A percentile compares a stretch with the other conserved stretches of the same genome.
phyloP scores from a whole-genome alignment of 1,284 basidiomycete genomes.

The Dichomitus squalens region DNA sequence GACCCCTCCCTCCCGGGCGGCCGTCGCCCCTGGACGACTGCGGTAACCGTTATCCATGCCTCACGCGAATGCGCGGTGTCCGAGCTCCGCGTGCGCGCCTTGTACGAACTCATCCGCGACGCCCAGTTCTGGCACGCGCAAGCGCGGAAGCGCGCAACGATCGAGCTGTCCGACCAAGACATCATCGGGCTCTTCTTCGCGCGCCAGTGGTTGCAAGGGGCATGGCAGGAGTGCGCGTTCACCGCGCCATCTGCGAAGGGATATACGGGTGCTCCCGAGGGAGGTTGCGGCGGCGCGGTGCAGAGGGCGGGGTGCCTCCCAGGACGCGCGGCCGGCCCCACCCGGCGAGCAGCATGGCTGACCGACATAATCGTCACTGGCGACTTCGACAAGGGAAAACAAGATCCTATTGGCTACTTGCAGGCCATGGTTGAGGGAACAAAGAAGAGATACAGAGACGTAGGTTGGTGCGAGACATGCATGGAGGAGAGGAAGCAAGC shows the following conservation, averaged over 20 bases:
- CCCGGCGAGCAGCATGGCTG: conserved; percentile 7
- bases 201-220: conserved; percentile 22
- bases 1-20: conserved; percentile 10
- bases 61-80: conserved; percentile 31
- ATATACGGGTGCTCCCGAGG: no score
- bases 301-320: no score
- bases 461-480: not conserved
- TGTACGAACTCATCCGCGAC: conserved; percentile 38
- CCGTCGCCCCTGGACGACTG: conserved; percentile 26
- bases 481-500: not conserved
- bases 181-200: conserved; percentile 22
- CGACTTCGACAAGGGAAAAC: no score
- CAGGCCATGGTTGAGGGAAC: no score
- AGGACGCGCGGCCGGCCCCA: conserved; percentile 5
- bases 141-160: not conserved
- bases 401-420: no score
- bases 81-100: conserved; percentile 37
- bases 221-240: conserved; percentile 13
- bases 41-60: conserved; percentile 13
- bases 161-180: conserved; percentile 12
- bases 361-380: not conserved
- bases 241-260: conserved; percentile 22
- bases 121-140: conserved; percentile 25
- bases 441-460: no score
- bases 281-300: no score